Evolutionary conservation across 345 rosid species (phyloP).

Genomic region (Rhodamnia rubescens): DNA sequence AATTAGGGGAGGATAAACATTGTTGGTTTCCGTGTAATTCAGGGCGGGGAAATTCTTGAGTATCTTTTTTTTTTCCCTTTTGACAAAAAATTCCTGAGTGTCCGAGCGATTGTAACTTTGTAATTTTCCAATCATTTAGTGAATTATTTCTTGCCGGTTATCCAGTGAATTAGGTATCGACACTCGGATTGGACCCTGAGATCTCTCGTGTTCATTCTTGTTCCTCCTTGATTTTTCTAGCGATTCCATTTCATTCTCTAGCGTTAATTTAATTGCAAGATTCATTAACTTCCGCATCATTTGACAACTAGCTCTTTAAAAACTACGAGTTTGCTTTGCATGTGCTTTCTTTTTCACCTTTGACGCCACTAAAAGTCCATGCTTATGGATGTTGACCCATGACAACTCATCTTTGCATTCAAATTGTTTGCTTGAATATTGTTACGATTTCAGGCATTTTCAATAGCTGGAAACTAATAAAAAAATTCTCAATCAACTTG

Average conservation of each 20-base stretch:
- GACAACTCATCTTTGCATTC: background rate
- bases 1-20: too few relatives aligned
- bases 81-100: too few relatives aligned
- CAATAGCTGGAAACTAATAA: background rate
- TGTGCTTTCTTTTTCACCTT: background rate
- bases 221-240: background rate
- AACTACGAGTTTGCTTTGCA: background rate
- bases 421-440: background rate
- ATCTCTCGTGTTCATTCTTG: background rate
- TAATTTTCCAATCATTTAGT: background rate
- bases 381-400: background rate
- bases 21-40: too few relatives aligned
- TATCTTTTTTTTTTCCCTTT: too few relatives aligned
- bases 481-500: background rate
- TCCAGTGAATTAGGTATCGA: accelerated
- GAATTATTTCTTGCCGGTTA: accelerated
- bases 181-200: accelerated
- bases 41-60: too few relatives aligned
- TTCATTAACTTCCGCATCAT: background rate
- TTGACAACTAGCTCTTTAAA: background rate
- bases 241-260: background rate
- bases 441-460: background rate
- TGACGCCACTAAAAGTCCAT: background rate
- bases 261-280: background rate
- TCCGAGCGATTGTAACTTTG: background rate